phyloP scores from a whole-genome alignment of 2,329 filamentous ascomycete genomes.

The Aureobasidium namibiae region DNA sequence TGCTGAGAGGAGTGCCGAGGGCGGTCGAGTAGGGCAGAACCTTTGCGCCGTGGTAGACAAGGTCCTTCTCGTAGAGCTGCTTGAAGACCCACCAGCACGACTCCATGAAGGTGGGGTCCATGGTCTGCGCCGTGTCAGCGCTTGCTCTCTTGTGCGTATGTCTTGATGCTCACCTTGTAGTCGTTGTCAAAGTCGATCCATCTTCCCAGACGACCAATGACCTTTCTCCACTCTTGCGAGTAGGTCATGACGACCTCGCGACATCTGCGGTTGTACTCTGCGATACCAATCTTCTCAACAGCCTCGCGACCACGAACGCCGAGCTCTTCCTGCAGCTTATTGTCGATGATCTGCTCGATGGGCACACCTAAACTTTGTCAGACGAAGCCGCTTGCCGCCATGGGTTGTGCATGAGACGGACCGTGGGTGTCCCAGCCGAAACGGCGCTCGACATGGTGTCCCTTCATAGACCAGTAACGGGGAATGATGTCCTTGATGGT shows the following conservation, averaged over 20 bases:
- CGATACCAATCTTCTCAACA: conserved; percentile 77
- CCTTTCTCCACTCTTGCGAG: conserved; percentile 76
- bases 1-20: conserved; percentile 79
- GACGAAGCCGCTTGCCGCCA: conserved; percentile 81
- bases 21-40: conserved; percentile 95
- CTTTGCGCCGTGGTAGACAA: conserved; percentile 81
- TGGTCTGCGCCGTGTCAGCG: conserved; percentile 46
- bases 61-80: conserved; percentile 78
- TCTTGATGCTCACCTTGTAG: conserved; percentile 52
- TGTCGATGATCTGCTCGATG: conserved; percentile 96
- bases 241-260: conserved; percentile 89
- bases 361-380: conserved; percentile 95
- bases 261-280: conserved; percentile 86
- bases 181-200: conserved; percentile 99
- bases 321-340: conserved; percentile 56
- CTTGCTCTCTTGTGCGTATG: neutral
- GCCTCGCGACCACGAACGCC: conserved; percentile 82
- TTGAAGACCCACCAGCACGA: conserved; percentile 96
- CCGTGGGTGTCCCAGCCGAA: conserved; percentile 97
- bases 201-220: conserved; percentile 78
- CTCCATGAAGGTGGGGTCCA: conserved; percentile 95
- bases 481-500: conserved; percentile 98
- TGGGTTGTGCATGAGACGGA: conserved; percentile 26
- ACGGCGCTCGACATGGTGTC: conserved; percentile 80
- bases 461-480: conserved; percentile 96